A percentile compares a stretch with the other conserved stretches of the same genome.
phyloP scores from a whole-genome alignment of 2,329 filamentous ascomycete species.

The Botrytis elliptica region DNA sequence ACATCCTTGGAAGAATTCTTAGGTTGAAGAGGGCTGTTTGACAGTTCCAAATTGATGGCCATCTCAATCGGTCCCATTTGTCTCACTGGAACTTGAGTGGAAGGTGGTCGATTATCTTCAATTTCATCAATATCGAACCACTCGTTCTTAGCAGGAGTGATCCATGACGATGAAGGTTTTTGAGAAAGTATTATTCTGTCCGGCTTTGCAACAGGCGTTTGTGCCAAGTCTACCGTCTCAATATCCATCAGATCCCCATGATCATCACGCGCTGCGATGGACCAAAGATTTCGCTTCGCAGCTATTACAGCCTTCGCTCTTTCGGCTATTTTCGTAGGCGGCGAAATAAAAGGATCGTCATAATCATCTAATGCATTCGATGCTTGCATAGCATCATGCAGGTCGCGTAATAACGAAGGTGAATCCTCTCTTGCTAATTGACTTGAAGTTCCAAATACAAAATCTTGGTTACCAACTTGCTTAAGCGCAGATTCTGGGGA shows the following conservation, averaged over 20 bases:
- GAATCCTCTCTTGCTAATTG: constrained; percentile 74
- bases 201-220: constrained; percentile 34
- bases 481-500: constrained; percentile 68
- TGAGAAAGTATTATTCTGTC: constrained; percentile 16
- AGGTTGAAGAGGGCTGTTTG: constrained; percentile 24
- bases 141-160: constrained; percentile 20
- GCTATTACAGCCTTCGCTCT: constrained; percentile 19
- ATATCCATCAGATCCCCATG: constrained; percentile 62
- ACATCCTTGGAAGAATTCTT: background rate
- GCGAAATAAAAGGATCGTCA: constrained; percentile 41
- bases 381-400: constrained; percentile 59
- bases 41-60: constrained; percentile 24
- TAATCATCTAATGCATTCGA: constrained; percentile 50
- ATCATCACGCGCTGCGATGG: constrained; percentile 63
- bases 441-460: constrained; percentile 83
- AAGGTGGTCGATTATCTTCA: constrained; percentile 9
- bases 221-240: constrained; percentile 55
- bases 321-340: constrained; percentile 21
- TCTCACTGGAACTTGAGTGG: constrained; percentile 16
- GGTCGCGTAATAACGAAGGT: constrained; percentile 60
- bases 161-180: background rate
- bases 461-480: constrained; percentile 67
- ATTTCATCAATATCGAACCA: constrained; percentile 35
- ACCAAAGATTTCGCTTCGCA: constrained; percentile 58
- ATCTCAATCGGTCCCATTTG: constrained; percentile 24